Conservation (phyloP, 805 yeast species). For the Cyberlindnera japonica region DNA sequence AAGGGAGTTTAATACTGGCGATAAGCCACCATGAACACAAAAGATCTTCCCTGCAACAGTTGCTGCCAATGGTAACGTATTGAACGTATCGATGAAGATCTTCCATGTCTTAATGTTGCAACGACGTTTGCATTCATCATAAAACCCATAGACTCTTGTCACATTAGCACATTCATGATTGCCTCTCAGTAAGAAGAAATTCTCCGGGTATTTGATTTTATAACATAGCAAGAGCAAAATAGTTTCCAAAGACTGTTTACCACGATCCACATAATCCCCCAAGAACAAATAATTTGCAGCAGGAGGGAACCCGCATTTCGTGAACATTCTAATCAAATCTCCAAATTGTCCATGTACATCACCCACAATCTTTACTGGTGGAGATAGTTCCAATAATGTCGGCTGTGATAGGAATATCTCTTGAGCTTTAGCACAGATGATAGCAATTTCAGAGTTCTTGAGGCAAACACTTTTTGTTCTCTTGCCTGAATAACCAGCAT, state of each 20-base stretch:
- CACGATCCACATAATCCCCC: constrained; percentile 95
- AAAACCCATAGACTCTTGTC: constrained; percentile 93
- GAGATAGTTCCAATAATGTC: constrained; percentile 70
- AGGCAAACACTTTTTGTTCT: constrained; percentile 85
- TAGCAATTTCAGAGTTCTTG: constrained; percentile 84
- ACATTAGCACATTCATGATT: constrained; percentile 94
- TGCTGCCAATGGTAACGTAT: constrained; percentile 87
- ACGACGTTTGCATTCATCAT: constrained; percentile 89
- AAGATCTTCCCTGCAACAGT: constrained; percentile 87
- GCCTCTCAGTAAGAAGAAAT: constrained; percentile 82
- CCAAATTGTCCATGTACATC: constrained; percentile 97
- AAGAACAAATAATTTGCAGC: constrained; percentile 60
- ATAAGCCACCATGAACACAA: constrained; percentile 93
- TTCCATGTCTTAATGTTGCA: constrained; percentile 92
- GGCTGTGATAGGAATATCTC: constrained; percentile 92
- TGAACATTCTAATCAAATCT: constrained; percentile 77
- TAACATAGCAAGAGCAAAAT: constrained; percentile 71
- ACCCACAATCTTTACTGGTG: constrained; percentile 86
- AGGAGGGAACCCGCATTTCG: constrained; percentile 85
- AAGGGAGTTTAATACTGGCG: constrained; percentile 73
- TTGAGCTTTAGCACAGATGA: constrained; percentile 81
- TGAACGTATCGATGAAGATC: constrained; percentile 91
- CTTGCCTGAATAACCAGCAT: constrained; percentile 95
- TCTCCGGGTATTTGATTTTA: constrained; percentile 86
- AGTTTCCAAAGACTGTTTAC: constrained; percentile 88